A percentile compares a stretch with the other conserved stretches of the same genome.
phyloP scores from a whole-genome alignment of 1,284 basidiomycete species.

The Irpex lacteus region DNA sequence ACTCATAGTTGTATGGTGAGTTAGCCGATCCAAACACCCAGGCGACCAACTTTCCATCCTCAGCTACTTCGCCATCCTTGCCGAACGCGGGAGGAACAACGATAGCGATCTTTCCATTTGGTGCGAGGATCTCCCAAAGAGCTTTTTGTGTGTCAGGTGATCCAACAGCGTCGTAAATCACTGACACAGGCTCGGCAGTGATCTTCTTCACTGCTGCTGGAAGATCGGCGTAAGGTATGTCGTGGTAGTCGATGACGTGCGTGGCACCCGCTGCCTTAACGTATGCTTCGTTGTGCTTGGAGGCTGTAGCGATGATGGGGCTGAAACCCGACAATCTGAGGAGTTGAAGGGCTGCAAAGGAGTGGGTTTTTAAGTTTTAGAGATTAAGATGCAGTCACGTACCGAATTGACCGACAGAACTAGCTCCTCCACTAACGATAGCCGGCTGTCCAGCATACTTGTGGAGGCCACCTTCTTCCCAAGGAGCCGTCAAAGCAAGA shows the following conservation, averaged over 20 bases:
- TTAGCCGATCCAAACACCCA: constrained; percentile 7
- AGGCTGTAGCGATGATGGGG: constrained; percentile 50
- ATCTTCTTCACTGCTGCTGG: constrained; percentile 21
- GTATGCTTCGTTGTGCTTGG: constrained; percentile 34
- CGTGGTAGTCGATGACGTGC: constrained; percentile 45
- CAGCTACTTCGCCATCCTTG: background rate
- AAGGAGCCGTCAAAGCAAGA: constrained; percentile 16
- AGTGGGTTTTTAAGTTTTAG: background rate
- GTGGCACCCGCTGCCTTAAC: constrained; percentile 52
- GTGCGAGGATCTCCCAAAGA: constrained; percentile 21
- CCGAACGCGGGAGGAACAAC: background rate
- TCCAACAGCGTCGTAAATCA: constrained; percentile 38
- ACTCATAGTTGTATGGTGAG: constrained; percentile 6
- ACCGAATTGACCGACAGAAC: constrained; percentile 37
- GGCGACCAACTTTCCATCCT: constrained; percentile 11
- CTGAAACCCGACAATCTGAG: constrained; percentile 41
- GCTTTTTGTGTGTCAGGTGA: background rate
- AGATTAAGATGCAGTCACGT: constrained; percentile 3
- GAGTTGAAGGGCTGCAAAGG: constrained; percentile 23
- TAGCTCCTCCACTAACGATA: constrained; percentile 34
- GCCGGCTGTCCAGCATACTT: constrained; percentile 28
- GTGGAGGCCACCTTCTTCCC: constrained; percentile 19
- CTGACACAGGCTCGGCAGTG: constrained; percentile 23
- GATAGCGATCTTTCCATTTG: background rate
- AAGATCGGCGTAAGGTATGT: constrained; percentile 17